Evolutionary conservation across 2,329 filamentous ascomycete species (phyloP), one percentile per base, ranked within the genome.

Genomic region (Nannizziopsis arthrosporioides): DNA sequence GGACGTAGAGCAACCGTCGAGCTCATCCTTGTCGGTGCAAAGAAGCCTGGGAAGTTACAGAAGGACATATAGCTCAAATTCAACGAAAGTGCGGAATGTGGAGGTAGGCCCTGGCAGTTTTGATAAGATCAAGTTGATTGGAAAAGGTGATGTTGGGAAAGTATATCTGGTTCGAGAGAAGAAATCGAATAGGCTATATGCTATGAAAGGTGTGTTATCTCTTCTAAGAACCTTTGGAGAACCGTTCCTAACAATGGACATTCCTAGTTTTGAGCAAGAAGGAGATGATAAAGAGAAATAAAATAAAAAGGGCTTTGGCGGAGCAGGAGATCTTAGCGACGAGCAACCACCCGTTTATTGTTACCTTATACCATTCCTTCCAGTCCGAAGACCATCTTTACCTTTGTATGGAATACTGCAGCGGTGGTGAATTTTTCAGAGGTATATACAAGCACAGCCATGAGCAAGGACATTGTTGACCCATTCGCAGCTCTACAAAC

Each of bases 281-380:
- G 74, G 92, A 98, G 68, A 98, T 98, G 92, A 98, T 98, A 69
- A 98, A 98, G 73, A 84, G 92, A 50, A 98, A 98, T 75, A 98
- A 98, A 77, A 98, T 98, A 72, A 98, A 98, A 77, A 81, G 92
- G 63, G 92, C 92, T 11, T 75, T 98, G 57, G 92, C 92, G 34
- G 92, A 98, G 69, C 92, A 96, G 65, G 92, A 98, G 67, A 98
- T 98, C 55, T 73, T 98, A 47, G 92, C 92, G 7, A 98, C 92
- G 37, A 96, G 90, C 73, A 98, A 98, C 59, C 92, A 98, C 61
- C 92, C 92, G 0, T 98, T 98, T 67, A 98, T 98, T 63, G 92
- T 98, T 54, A 98, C 92, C 0, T 74, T 98, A 2, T 98, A 96
- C 65, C 92, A 98, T 69, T 96, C 90, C 0, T 98, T 98, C 75